A percentile compares a stretch with the other conserved stretches of the same genome.
These are phyloP conservation scores for Diaporthe vexans DNA, from an alignment of 2,329 filamentous ascomycete species.

Conservation along the genomic window DNA sequence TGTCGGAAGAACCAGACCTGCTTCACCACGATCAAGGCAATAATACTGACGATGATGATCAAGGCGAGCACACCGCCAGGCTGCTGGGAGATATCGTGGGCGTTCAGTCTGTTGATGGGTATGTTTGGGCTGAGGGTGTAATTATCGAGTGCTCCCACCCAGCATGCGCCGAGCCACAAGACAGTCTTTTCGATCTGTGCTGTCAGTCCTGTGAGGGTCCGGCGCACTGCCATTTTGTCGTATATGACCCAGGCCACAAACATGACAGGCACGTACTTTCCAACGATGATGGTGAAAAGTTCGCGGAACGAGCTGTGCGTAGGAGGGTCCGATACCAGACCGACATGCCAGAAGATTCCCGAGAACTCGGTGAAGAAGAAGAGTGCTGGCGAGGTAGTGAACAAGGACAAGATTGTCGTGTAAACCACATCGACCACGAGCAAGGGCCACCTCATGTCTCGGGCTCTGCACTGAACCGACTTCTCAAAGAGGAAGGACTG, in stretches of 20 bases:
- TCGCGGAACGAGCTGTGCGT: conserved; percentile 74
- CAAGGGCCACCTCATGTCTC: conserved; percentile 87
- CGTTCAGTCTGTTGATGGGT: conserved; percentile 91
- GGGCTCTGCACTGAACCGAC: conserved; percentile 75
- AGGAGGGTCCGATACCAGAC: conserved; percentile 90
- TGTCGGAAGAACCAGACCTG: conserved; percentile 91
- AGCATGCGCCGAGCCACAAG: conserved; percentile 90
- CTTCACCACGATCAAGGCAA: conserved; percentile 76
- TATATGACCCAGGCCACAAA: conserved; percentile 93
- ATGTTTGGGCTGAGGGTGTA: conserved; percentile 92
- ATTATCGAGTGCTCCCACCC: conserved; percentile 93
- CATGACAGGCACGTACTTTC: conserved; percentile 86
- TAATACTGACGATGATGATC: conserved; percentile 79
- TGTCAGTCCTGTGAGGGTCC: conserved; percentile 78
- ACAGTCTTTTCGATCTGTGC: conserved; percentile 92
- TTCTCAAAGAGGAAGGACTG: conserved; percentile 84
- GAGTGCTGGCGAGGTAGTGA: conserved; percentile 81
- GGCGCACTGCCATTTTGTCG: conserved; percentile 82
- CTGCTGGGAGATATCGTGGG: conserved; percentile 89
- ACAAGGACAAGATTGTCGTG: conserved; percentile 82
- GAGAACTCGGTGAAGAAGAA: conserved; percentile 90
- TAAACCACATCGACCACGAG: conserved; percentile 86
- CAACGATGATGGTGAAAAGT: conserved; percentile 82
- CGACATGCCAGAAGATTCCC: conserved; percentile 90
- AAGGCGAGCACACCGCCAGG: conserved; percentile 90